A percentile compares a stretch with the other conserved stretches of the same genome.
Evolutionary conservation across 2,329 filamentous ascomycete species (phyloP).

Genomic region (Ceratocystis alfenasii): DNA sequence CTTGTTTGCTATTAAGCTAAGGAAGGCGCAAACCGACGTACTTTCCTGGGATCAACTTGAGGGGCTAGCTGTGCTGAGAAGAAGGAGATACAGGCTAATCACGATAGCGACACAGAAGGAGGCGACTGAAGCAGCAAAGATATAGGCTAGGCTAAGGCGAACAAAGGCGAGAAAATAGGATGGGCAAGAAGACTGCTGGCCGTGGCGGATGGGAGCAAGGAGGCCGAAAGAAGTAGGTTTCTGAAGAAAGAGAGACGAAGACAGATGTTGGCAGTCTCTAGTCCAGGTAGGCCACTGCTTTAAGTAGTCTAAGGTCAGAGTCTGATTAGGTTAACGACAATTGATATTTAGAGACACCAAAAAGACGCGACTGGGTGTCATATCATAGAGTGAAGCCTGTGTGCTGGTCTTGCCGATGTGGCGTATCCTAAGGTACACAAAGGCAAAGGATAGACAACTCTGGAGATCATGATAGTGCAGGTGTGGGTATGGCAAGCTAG

Average conservation of each 20-base stretch:
- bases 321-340: background rate
- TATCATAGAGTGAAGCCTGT: constrained; percentile 5
- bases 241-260: background rate
- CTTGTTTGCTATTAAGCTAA: background rate
- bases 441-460: background rate
- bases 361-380: background rate
- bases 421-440: background rate
- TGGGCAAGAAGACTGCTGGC: background rate
- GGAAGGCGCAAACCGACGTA: constrained; percentile 2
- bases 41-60: background rate
- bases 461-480: constrained; percentile 6
- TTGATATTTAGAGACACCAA: background rate
- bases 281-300: background rate
- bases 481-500: constrained; percentile 9
- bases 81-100: background rate
- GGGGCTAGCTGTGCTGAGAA: background rate
- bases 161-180: background rate
- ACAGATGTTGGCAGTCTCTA: background rate
- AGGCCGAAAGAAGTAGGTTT: background rate
- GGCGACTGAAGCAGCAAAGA: background rate
- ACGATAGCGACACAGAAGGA: background rate
- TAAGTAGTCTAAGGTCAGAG: background rate
- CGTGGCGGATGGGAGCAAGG: background rate
- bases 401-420: constrained; percentile 7
- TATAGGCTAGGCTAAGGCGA: background rate